These are phyloP conservation scores for Coprinellus micaceus DNA, from an alignment of 768 basidiomycete species.

Conservation along the genomic window DNA sequence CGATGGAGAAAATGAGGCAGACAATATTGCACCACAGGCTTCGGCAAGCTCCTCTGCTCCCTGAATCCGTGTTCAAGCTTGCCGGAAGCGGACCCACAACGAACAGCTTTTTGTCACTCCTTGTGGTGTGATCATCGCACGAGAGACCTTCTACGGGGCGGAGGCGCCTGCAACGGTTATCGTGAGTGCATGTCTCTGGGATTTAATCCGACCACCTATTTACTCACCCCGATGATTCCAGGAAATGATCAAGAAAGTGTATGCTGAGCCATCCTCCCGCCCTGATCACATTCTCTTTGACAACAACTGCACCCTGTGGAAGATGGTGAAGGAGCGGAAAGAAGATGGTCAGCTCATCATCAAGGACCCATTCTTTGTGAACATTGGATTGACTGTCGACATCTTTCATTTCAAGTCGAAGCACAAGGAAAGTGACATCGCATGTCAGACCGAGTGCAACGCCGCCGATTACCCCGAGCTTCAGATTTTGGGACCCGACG, in stretches of 20 bases:
- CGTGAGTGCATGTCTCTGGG: slow-evolving; percentile 17
- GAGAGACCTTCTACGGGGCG: slow-evolving; percentile 21
- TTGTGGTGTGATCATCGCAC: slow-evolving; percentile 27
- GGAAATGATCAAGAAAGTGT: slow-evolving; percentile 18
- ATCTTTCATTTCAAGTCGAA: slow-evolving; percentile 23
- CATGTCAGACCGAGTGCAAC: slow-evolving; percentile 21
- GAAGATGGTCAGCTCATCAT: no score
- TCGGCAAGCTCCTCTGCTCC: no score
- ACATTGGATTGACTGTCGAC: slow-evolving; percentile 19
- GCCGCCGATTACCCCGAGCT: slow-evolving; percentile 5
- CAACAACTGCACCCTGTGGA: slow-evolving; percentile 23
- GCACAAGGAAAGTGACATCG: slow-evolving; percentile 14
- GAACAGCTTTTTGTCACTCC: slow-evolving; percentile 26
- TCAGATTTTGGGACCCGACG: not conserved
- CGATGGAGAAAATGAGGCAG: not conserved
- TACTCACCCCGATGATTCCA: not conserved
- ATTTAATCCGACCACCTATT: not conserved
- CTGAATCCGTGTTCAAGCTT: no score
- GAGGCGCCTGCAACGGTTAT: slow-evolving; percentile 17
- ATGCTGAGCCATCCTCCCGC: slow-evolving; percentile 7
- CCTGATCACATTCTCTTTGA: slow-evolving; percentile 28
- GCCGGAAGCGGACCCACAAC: slow-evolving; percentile 24
- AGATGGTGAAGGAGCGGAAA: no score
- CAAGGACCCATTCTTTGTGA: not conserved
- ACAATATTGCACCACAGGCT: slow-evolving; percentile 18